Evolutionary conservation across 192 early-diverging fungal genomes (phyloP), one percentile per base, ranked within the genome.

Genomic region (Linnemannia zychae): DNA sequence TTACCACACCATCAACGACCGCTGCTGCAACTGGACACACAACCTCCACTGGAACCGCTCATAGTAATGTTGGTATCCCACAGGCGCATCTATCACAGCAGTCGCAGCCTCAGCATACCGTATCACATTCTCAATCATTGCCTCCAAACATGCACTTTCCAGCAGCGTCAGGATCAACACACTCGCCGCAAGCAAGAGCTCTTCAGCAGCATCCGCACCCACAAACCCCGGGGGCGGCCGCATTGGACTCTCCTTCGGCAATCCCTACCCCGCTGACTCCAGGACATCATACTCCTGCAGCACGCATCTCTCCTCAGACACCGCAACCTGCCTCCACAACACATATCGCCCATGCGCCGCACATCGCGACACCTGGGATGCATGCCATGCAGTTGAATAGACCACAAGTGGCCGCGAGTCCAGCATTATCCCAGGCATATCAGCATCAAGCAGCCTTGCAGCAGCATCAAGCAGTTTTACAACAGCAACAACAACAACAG

Each of bases 111-210:
- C 76, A 70, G 34, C 75, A 68, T 31, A 47, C 67, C 37, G 20
- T 69, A 31, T 50, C 33, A 49, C 31, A 73, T 18, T 7, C 47
- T 50, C 68, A 77, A 49, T 7, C 67, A 34, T 17, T 82, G 28
- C 38, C 68, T n/a, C 44, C 68, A 50, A 15, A 37, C 38, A 71
- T 52, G n/a, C 73, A 70, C 37, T 82, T 49, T 33, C 17, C 79
- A 75, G 44, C 72, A 48, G 40, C 40, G 69, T 24, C 79, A 75
- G 52, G 70, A 68, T 34, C 81, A 77, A 4, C 48, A 72, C 52
- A 33, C 7, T 34, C 57, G 17, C 57, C 50, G 1, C 73, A 57
- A 22, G 15, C 50, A 16, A 63, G 65, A 60, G 49, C 50, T 0
- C 49, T 69, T 37, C 75, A 76, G 16, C 75, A 76, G 7, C 60